Conservation (phyloP, 305 asterid species). For the Solanum aculeatissimum region DNA sequence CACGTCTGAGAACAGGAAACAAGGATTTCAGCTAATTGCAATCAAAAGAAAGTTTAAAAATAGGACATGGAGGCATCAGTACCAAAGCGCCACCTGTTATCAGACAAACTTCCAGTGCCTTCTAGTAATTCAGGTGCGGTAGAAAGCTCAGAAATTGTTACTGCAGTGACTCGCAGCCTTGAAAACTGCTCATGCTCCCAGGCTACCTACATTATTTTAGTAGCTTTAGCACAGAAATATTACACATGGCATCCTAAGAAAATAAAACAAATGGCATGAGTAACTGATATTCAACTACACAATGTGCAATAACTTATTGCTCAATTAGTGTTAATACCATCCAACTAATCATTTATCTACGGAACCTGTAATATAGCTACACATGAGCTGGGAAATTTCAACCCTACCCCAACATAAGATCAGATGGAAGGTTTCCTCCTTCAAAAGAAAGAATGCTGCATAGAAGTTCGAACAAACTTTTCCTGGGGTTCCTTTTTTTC, state of each 20-base stretch:
- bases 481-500: neutral
- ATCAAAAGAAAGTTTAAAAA: conserved; percentile 4
- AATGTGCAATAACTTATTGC: neutral
- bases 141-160: conserved; percentile 66
- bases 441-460: neutral
- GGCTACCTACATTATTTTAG: conserved; percentile 59
- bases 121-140: conserved; percentile 82
- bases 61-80: neutral
- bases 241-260: neutral
- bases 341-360: neutral
- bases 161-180: conserved; percentile 84
- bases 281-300: neutral
- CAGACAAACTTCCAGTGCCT: conserved; percentile 65
- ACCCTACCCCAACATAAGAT: neutral
- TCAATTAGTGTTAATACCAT: neutral
- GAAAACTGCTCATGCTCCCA: conserved; percentile 99
- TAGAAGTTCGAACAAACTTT: neutral
- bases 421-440: neutral
- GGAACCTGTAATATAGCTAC: neutral
- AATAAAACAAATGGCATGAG: neutral
- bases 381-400: neutral
- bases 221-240: conserved; percentile 19
- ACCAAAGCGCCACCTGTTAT: conserved; percentile 51
- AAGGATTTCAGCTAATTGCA: conserved; percentile 11
- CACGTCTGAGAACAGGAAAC: conserved; percentile 32